phyloP scores from a whole-genome alignment of 352 stramenopile species.

The Globisporangium takayamanum region DNA sequence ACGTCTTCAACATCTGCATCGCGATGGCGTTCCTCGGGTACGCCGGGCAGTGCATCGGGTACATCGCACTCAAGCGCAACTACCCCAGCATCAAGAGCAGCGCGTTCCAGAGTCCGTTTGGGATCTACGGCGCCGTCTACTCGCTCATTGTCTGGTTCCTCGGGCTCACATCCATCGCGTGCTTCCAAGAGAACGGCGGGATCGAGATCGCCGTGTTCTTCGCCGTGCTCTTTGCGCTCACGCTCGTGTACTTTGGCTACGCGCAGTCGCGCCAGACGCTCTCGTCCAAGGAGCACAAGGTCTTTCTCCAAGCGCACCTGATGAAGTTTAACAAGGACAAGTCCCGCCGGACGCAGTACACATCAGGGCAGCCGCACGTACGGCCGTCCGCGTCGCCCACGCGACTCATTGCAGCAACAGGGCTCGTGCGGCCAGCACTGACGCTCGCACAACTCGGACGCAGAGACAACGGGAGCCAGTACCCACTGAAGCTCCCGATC shows the following conservation, averaged over 20 bases:
- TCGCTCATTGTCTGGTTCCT: slow-evolving; percentile 24
- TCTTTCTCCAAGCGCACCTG: slow-evolving; percentile 29
- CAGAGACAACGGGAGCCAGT: neutral
- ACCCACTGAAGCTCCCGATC: slow-evolving; percentile 6
- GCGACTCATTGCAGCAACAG: slow-evolving; percentile 7
- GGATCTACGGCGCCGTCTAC: slow-evolving; percentile 21
- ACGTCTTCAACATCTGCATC: slow-evolving; percentile 32
- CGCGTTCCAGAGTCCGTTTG: slow-evolving; percentile 28
- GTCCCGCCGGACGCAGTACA: slow-evolving; percentile 10
- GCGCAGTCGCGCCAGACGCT: slow-evolving; percentile 25
- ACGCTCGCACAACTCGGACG: neutral
- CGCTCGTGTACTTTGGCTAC: slow-evolving; percentile 23
- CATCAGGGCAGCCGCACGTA: neutral
- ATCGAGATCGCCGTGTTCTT: slow-evolving; percentile 16
- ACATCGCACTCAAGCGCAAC: slow-evolving; percentile 23
- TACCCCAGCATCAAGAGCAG: slow-evolving; percentile 23
- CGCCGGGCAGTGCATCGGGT: slow-evolving; percentile 24
- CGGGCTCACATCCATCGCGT: slow-evolving; percentile 18
- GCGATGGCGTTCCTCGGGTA: slow-evolving; percentile 24
- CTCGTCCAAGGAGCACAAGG: slow-evolving; percentile 24
- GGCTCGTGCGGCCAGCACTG: slow-evolving; percentile 8
- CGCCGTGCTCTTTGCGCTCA: slow-evolving; percentile 13
- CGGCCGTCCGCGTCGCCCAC: slow-evolving; percentile 1
- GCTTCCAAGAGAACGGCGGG: slow-evolving; percentile 23
- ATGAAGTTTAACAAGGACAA: slow-evolving; percentile 21